A percentile compares a stretch with the other conserved stretches of the same genome.
These are phyloP conservation scores for Trichoderma gamsii DNA, from an alignment of 495 filamentous ascomycete genomes.

Conservation along the genomic window DNA sequence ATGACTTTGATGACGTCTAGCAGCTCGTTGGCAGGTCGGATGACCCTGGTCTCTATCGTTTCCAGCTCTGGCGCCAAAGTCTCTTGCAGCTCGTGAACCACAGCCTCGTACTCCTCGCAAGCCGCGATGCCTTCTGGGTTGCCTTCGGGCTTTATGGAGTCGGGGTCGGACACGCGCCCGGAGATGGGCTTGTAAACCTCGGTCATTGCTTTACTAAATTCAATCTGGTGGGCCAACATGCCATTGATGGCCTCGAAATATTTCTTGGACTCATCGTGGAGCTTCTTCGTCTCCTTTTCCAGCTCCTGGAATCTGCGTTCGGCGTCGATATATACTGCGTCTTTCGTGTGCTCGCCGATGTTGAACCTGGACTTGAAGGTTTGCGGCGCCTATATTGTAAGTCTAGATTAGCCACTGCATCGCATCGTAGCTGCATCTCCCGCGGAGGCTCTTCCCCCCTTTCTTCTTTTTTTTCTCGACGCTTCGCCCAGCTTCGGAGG, in stretches of 20 bases:
- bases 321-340: slow-evolving; percentile 89
- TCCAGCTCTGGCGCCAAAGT: slow-evolving; percentile 87
- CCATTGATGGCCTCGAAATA: slow-evolving; percentile 97
- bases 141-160: slow-evolving; percentile 69
- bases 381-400: slow-evolving; percentile 67
- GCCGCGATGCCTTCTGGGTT: slow-evolving; percentile 92
- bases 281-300: slow-evolving; percentile 89
- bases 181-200: slow-evolving; percentile 99
- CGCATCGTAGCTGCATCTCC: background rate
- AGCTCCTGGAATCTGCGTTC: slow-evolving; percentile 92
- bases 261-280: slow-evolving; percentile 92
- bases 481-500: background rate
- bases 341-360: slow-evolving; percentile 87
- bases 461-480: background rate
- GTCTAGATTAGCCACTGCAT: background rate
- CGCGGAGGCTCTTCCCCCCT: background rate
- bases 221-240: slow-evolving; percentile 97
- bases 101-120: slow-evolving; percentile 91
- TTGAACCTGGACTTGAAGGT: slow-evolving; percentile 87
- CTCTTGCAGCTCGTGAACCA: slow-evolving; percentile 85
- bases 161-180: slow-evolving; percentile 88
- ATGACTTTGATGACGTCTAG: slow-evolving; percentile 93
- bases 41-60: slow-evolving; percentile 90
- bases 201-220: slow-evolving; percentile 89
- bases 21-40: slow-evolving; percentile 90